phyloP scores from a whole-genome alignment of 2,329 filamentous ascomycete species.

The Phyllosticta citribraziliensis region DNA sequence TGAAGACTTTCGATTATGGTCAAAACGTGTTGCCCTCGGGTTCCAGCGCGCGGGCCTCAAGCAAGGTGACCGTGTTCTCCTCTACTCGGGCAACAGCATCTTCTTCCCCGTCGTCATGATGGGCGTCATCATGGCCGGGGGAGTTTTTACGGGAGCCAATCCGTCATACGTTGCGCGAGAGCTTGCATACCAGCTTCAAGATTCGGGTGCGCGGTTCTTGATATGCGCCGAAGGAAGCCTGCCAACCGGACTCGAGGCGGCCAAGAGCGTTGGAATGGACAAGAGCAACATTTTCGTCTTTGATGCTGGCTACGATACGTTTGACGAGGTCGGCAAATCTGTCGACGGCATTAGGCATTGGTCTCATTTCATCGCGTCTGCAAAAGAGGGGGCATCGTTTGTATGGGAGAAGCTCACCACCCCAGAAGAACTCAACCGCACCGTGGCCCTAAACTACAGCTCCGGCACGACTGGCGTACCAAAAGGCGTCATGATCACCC shows the following conservation, averaged over 20 bases:
- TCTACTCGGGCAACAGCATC: slow-evolving; percentile 65
- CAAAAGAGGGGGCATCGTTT: slow-evolving; percentile 46
- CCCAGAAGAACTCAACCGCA: slow-evolving; percentile 41
- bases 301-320: slow-evolving; percentile 31
- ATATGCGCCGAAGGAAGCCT: slow-evolving; percentile 53
- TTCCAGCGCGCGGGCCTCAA: slow-evolving; percentile 54
- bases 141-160: slow-evolving; percentile 68
- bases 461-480: slow-evolving; percentile 71
- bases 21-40: slow-evolving; percentile 62
- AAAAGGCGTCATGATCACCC: slow-evolving; percentile 77
- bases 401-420: slow-evolving; percentile 50
- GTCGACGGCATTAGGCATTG: slow-evolving; percentile 45
- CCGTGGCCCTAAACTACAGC: slow-evolving; percentile 68
- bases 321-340: slow-evolving; percentile 30
- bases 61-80: slow-evolving; percentile 58
- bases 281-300: slow-evolving; percentile 54
- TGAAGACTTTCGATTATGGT: slow-evolving; percentile 56
- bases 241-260: slow-evolving; percentile 57
- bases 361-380: slow-evolving; percentile 47
- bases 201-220: slow-evolving; percentile 59
- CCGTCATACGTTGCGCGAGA: slow-evolving; percentile 61
- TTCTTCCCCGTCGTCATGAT: slow-evolving; percentile 63
- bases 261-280: slow-evolving; percentile 46
- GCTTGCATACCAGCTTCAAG: slow-evolving; percentile 63
- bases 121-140: slow-evolving; percentile 67